Evolutionary conservation across 345 rosid species (phyloP).

Genomic region (Lagerstroemia speciosa): DNA sequence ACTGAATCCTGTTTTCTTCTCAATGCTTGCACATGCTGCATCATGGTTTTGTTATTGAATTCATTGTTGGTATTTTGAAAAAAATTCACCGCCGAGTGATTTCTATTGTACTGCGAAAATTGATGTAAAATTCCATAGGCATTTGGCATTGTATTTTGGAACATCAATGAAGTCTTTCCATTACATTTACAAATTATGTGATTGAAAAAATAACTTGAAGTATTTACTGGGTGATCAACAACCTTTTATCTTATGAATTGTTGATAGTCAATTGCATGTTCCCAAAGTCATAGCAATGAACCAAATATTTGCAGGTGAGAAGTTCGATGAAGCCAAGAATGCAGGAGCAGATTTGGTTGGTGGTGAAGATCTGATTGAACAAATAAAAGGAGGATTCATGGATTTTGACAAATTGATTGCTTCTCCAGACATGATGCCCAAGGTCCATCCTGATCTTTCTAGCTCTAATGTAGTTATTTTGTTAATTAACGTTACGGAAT

Average conservation of each 20-base stretch:
- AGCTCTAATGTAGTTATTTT: not conserved
- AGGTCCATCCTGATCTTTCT: conserved; percentile 59
- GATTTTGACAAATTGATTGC: conserved; percentile 96
- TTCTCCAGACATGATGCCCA: conserved; percentile 98
- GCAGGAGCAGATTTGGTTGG: conserved; percentile 99
- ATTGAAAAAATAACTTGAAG: not conserved
- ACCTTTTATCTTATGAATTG: not conserved
- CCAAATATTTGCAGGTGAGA: conserved; percentile 60
- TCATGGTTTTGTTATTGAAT: not conserved
- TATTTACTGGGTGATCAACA: not conserved
- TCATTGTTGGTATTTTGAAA: not conserved
- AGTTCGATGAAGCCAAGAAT: conserved; percentile 90
- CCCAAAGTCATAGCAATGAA: not conserved
- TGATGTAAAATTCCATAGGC: not conserved
- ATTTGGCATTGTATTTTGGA: not conserved
- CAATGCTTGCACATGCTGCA: not conserved
- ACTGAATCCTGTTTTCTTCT: not conserved
- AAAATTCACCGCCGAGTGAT: not conserved
- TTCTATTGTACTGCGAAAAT: not conserved
- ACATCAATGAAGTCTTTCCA: not conserved
- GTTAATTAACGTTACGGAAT: too few species aligned
- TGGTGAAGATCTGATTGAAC: conserved; percentile 87
- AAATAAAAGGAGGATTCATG: conserved; percentile 92
- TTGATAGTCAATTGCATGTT: not conserved
- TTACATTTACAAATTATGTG: not conserved